Evolutionary conservation across 1,284 basidiomycete genomes (phyloP), one percentile per base, ranked within the genome.

Genomic region (Cryptococcus jaspeensis): DNA sequence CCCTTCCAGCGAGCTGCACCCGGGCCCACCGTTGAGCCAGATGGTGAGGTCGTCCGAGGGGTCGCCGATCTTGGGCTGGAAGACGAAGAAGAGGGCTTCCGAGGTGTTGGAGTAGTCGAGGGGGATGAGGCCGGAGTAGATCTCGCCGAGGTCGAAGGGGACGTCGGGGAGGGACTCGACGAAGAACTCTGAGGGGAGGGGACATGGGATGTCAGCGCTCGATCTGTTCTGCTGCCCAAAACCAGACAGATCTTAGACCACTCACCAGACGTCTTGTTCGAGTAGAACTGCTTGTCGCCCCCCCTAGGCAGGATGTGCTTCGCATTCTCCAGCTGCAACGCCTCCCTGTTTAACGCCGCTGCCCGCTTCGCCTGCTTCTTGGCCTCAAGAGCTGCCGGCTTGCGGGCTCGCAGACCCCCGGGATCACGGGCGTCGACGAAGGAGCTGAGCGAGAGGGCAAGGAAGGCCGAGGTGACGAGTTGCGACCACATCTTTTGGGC

Each of bases 1-100:
- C 6, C 90, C 90, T 69, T 89, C 85, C 1, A 92, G 78, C 2
- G 87, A 87, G 9, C 86, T 88, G 68, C 90, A 92, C 0, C 64
- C 64, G 0, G 64, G 64, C 6, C 64, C 61, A 16, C 61, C 57
- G 50, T 65, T 61, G 22, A 67, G 52, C 63, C 60, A 60, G 54
- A 71, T 65, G 23, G 67, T 66, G 23, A 71, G 50, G 50, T 69
- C 67, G 52, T 67, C 58, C 38, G 69, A 58, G 8, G 62, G 59
- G n/a, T 57, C 58, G 13, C 64, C 64, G 32, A 53, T 41, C 18
- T 45, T 55, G 37, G 64, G 64, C 47, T 56, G 52, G 52, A 66
- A 52, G 58, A 63, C 58, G 47, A 66, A 66, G 48, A 66, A 58
- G 43, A 53, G 44, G 20, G 40, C 58, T 40, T 56, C 53, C 18